phyloP scores from a whole-genome alignment of 208 protist genomes.

The Zelonia costaricensis region DNA sequence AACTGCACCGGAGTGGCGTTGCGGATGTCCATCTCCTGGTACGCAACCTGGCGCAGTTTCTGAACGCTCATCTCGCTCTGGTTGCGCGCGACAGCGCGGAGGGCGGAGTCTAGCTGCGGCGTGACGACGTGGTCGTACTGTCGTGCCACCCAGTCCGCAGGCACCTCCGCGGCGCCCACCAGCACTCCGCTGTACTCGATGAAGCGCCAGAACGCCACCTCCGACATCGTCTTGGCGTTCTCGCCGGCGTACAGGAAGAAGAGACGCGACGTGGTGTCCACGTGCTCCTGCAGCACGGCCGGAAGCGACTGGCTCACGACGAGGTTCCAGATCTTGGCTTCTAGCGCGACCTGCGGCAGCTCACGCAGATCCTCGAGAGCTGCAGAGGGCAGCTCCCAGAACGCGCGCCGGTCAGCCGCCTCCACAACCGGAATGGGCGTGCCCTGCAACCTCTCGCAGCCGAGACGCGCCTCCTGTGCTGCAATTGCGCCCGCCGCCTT shows the following conservation, averaged over 20 bases:
- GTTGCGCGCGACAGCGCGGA: conserved; percentile 40
- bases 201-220: conserved; percentile 85
- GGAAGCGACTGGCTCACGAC: conserved; percentile 37
- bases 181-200: conserved; percentile 37
- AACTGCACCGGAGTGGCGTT: conserved; percentile 65
- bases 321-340: conserved; percentile 43
- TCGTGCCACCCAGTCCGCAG: conserved; percentile 35
- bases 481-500: conserved; percentile 7
- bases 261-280: conserved; percentile 42
- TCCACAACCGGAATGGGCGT: conserved; percentile 55
- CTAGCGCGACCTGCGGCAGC: conserved; percentile 14
- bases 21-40: conserved; percentile 84
- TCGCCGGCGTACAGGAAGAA: conserved; percentile 76
- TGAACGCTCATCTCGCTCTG: conserved; percentile 44
- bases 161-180: conserved; percentile 25
- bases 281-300: conserved; percentile 44
- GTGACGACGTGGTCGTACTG: conserved; percentile 80
- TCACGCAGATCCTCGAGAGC: conserved; percentile 51
- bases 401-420: conserved; percentile 25
- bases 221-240: conserved; percentile 53
- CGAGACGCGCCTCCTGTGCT: conserved; percentile 34
- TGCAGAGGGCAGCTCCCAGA: conserved; percentile 53
- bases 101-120: conserved; percentile 56
- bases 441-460: conserved; percentile 40
- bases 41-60: conserved; percentile 46